Evolutionary conservation across 192 early-diverging fungal genomes (phyloP), one percentile per base, ranked within the genome.

Genomic region (Coemansia sp.): DNA sequence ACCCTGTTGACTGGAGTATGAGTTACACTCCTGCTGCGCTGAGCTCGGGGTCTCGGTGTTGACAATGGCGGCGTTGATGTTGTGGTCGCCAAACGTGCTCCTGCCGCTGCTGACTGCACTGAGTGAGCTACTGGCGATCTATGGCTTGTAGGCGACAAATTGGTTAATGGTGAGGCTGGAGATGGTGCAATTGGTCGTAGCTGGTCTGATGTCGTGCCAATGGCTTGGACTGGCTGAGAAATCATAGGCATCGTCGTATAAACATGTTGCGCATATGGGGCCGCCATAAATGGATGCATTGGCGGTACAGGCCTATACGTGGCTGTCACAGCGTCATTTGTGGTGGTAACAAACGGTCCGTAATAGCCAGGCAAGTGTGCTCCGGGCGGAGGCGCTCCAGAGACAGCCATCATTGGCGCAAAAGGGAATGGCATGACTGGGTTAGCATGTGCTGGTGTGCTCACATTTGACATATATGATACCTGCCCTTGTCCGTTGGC

Each of bases 241-340:
- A n/a, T n/a, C 41, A 43, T n/a, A 11, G 41, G 41, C 41, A 43
- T n/a, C 8, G 12, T n/a, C 15, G 12, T n/a, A 43, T n/a, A n/a
- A n/a, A 2, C 41, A 43, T n/a, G 10, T 3, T 43, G 41, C 41
- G 41, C 41, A n/a, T 15, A n/a, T 11, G 10, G 11, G 41, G 15
- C 7, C 15, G 8, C 8, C 10, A n/a, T n/a, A n/a, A n/a, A 11
- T 43, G 41, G 15, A n/a, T 11, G 10, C 41, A 12, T 9, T 11
- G 15, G 15, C 15, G 41, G 41, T 35, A 27, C 8, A 23, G 9
- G 55, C 35, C 17, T 56, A 27, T 25, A 29, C 14, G 29, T 12
- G 24, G 9, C 55, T 56, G n/a, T n/a, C n/a, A 56, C 55, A n/a
- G 41, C 41, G 41, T 45, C 41, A n/a, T 45, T n/a, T 4, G 41